Evolutionary conservation across 106 monocot genomes (phyloP).

Genomic region (Dendrobium huoshanense): DNA sequence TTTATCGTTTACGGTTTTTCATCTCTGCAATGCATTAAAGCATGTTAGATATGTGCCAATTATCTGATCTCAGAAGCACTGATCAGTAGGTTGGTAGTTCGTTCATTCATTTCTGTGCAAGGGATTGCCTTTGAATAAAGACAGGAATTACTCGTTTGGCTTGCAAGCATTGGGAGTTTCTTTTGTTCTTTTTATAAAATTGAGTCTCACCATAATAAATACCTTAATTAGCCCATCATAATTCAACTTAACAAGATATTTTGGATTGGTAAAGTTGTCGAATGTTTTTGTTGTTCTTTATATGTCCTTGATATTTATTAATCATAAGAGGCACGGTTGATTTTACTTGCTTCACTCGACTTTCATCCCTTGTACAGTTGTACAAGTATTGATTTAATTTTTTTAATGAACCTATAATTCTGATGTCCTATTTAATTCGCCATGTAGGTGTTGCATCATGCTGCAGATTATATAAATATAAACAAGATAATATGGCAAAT

Average conservation of each 20-base stretch:
- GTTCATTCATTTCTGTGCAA: neutral
- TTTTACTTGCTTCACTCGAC: neutral
- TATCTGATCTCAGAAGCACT: neutral
- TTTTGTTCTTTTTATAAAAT: neutral
- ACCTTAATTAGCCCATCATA: neutral
- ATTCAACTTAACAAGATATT: neutral
- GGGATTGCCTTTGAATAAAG: neutral
- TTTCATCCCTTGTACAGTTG: neutral
- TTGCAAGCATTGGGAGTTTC: neutral
- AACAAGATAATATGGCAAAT: constrained; percentile 72
- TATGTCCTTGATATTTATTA: neutral
- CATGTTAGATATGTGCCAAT: neutral
- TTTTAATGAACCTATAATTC: neutral
- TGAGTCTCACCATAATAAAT: neutral
- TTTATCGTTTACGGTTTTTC: neutral
- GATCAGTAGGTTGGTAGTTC: neutral
- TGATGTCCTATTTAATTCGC: neutral
- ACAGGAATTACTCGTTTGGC: neutral
- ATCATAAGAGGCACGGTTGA: neutral
- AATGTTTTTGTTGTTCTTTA: neutral
- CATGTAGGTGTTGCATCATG: constrained; percentile 53
- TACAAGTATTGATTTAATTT: neutral
- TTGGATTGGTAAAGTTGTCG: neutral
- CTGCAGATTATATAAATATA: constrained; percentile 76
- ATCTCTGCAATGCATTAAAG: neutral